Conservation (phyloP, 805 yeast genomes). For the Metschnikowia cerradonensis region DNA sequence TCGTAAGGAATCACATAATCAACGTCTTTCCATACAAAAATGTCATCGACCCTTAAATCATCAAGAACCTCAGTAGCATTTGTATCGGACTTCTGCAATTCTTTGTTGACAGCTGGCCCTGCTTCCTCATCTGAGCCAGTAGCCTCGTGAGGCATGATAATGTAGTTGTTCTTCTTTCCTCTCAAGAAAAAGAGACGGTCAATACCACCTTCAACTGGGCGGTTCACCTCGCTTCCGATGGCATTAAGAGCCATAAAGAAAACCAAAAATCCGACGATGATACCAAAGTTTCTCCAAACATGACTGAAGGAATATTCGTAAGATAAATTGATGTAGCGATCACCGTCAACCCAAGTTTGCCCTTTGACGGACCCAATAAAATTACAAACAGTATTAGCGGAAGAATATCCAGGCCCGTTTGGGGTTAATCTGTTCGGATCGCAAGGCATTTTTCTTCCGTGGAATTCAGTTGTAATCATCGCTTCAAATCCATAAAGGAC, state of each 20-base stretch:
- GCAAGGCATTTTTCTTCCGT: conserved; percentile 28
- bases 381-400: conserved; percentile 14
- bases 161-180: conserved; percentile 21
- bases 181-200: conserved; percentile 28
- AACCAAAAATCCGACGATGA: conserved; percentile 34
- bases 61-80: conserved; percentile 10
- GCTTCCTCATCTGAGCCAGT: conserved; percentile 16
- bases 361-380: conserved; percentile 16
- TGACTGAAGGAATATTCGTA: conserved; percentile 36
- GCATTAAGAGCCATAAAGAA: conserved; percentile 19
- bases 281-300: conserved; percentile 47
- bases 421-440: conserved; percentile 21
- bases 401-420: conserved; percentile 22
- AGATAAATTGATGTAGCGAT: conserved; percentile 29
- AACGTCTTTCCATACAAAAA: conserved; percentile 55
- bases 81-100: conserved; percentile 7
- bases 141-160: conserved; percentile 14
- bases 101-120: conserved; percentile 7
- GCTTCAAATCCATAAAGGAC: conserved; percentile 29
- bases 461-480: conserved; percentile 28
- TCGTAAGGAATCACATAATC: conserved; percentile 52
- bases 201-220: conserved; percentile 32
- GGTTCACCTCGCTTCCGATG: conserved; percentile 24
- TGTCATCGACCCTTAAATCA: conserved; percentile 14
- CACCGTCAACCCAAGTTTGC: conserved; percentile 23